phyloP scores from a whole-genome alignment of 345 rosid species.

The Stellera chamaejasme region DNA sequence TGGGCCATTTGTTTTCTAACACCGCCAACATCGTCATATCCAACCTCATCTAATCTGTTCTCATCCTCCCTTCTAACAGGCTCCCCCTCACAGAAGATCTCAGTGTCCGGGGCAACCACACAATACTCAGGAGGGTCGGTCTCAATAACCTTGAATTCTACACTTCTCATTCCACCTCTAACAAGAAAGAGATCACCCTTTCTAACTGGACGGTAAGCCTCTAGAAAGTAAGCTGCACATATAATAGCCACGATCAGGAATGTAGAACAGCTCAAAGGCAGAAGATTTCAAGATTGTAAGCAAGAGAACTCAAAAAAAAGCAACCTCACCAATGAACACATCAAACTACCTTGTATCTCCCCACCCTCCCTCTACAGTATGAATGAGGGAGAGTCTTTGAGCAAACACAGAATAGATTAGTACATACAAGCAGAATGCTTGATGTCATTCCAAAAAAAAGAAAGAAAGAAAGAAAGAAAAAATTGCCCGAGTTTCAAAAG shows the following conservation, averaged over 20 bases:
- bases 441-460: too few relatives aligned
- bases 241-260: conserved; percentile 12
- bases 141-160: conserved; percentile 83
- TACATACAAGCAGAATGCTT: too few relatives aligned
- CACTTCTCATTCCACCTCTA: conserved; percentile 97
- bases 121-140: conserved; percentile 89
- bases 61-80: conserved; percentile 93
- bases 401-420: too few relatives aligned
- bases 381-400: too few relatives aligned
- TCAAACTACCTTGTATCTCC: too few relatives aligned
- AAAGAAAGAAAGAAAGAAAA: too few relatives aligned
- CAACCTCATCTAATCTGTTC: conserved; percentile 84
- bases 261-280: not conserved
- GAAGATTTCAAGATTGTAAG: too few relatives aligned
- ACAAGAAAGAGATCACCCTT: conserved; percentile 94
- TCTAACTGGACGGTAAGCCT: conserved; percentile 96
- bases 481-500: too few relatives aligned
- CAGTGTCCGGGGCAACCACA: conserved; percentile 96
- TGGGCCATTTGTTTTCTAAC: conserved; percentile 99
- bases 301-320: too few relatives aligned
- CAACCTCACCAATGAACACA: too few relatives aligned
- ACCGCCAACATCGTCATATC: conserved; percentile 98
- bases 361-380: too few relatives aligned
- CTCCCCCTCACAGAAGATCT: conserved; percentile 96
- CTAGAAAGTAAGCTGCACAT: conserved; percentile 78